These are phyloP conservation scores for Phytophthora sansomeana DNA, from an alignment of 352 stramenopile species.

Conservation along the genomic window DNA sequence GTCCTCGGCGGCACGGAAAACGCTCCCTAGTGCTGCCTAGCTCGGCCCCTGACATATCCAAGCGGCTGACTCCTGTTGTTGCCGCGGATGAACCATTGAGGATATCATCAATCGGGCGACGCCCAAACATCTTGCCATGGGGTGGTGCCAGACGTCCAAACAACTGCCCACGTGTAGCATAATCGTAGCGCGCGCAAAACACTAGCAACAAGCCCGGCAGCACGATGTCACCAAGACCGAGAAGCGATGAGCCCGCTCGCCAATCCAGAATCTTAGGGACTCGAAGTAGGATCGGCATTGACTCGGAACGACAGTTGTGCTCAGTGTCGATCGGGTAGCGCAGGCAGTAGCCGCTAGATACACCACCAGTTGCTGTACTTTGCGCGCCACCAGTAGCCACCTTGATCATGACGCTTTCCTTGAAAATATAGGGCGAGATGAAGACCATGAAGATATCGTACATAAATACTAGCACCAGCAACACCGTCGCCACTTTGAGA, in stretches of 20 bases:
- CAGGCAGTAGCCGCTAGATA: constrained; percentile 66
- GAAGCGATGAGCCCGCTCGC: constrained; percentile 90
- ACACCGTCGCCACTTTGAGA: constrained; percentile 91
- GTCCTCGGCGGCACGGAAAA: constrained; percentile 48
- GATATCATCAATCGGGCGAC: constrained; percentile 13
- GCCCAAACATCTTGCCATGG: constrained; percentile 47
- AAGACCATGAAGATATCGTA: constrained; percentile 98
- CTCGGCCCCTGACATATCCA: constrained; percentile 49
- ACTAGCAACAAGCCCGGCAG: constrained; percentile 95
- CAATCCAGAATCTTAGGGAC: constrained; percentile 95
- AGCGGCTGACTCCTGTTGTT: constrained; percentile 1
- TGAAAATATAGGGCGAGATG: constrained; percentile 92
- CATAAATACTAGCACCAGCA: constrained; percentile 94
- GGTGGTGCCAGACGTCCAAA: constrained; percentile 65
- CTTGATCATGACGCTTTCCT: constrained; percentile 95
- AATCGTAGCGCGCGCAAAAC: constrained; percentile 96
- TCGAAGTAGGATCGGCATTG: constrained; percentile 95
- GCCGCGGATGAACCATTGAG: constrained; percentile 8
- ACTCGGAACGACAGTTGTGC: constrained; percentile 77
- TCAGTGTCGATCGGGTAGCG: constrained; percentile 75
- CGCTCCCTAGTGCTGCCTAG: constrained; percentile 49
- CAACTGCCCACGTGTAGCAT: constrained; percentile 76
- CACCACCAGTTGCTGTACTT: constrained; percentile 43
- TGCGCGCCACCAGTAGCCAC: constrained; percentile 90
- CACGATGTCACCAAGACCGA: constrained; percentile 98